phyloP scores from a whole-genome alignment of 129 eudicot genomes.

The Lactuca sativa region DNA sequence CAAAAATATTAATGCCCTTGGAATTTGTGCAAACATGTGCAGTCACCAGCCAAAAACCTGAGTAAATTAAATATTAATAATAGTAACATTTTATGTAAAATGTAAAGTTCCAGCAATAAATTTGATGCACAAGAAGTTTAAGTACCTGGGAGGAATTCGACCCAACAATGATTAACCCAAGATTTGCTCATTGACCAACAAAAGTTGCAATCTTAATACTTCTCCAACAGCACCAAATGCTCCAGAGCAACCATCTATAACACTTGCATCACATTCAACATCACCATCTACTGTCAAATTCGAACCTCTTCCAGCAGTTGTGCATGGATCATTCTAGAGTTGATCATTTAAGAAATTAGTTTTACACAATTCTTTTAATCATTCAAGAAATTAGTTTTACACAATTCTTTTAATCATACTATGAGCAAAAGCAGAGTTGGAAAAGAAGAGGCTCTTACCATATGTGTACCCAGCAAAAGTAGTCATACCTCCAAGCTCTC shows the following conservation, averaged over 20 bases:
- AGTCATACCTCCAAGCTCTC: slow-evolving; percentile 69
- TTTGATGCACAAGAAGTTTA: not conserved
- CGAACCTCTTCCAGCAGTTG: slow-evolving; percentile 94
- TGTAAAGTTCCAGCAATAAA: not conserved
- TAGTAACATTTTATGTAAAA: not conserved
- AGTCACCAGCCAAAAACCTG: slow-evolving; percentile 95
- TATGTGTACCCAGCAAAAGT: not conserved
- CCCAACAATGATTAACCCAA: slow-evolving; percentile 75
- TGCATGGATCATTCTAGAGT: slow-evolving; percentile 87
- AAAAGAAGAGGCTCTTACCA: not conserved
- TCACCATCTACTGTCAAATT: slow-evolving; percentile 91
- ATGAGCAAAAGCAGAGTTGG: no score
- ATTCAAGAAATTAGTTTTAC: not conserved
- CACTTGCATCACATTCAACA: slow-evolving; percentile 95
- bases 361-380: not conserved
- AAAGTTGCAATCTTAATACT: slow-evolving; percentile 72
- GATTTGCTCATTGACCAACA: slow-evolving; percentile 78
- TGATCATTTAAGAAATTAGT: slow-evolving; percentile 2
- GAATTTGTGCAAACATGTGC: slow-evolving; percentile 80
- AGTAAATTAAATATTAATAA: slow-evolving; percentile 6
- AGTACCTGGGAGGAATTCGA: slow-evolving; percentile 88
- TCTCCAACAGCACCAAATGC: slow-evolving; percentile 97
- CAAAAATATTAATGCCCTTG: slow-evolving; percentile 50
- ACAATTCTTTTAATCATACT: not conserved
- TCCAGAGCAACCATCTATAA: slow-evolving; percentile 86